Evolutionary conservation across 805 yeast genomes (phyloP), one percentile per base, ranked within the genome.

Genomic region (Kockiozyma suomiensis): DNA sequence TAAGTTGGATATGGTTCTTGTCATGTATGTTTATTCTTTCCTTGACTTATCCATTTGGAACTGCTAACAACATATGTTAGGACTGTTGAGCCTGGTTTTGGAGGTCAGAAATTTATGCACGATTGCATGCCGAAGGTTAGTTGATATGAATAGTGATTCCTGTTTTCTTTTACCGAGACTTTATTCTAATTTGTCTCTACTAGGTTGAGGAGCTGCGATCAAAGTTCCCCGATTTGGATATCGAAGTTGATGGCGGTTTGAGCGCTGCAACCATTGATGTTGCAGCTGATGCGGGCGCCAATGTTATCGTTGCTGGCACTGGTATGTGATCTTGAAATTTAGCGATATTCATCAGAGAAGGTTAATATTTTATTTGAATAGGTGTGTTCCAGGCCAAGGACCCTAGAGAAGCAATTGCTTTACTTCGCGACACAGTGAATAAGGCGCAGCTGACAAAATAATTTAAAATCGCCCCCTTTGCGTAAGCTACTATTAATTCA

Each of bases 81-180:
- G 68, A 94, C 99, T 1, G 98, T 94, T 37, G 99, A 94, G 77
- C 99, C 99, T 13, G 99, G 99, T 0, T 93, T 94, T 73, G 99
- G 99, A 23, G 99, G 99, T 48, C 99, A 94, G 77, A 88, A 87
- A 74, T 94, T 94, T 79, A 91, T 90, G 97, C 78, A 84, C 19
- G 89, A 85, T 60, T 92, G 93, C 97, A 92, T 94, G 98, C 90
- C 96, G 64, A 93, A 93, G 76, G 98, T 66, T n/a, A n/a, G n/a
- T n/a, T n/a, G n/a, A 26, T 33, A 33, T 33, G 12, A n/a, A 3
- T n/a, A 33, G n/a, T 33, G 12, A n/a, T 3, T 2, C n/a, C 12
- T 33, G 12, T 5, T 4, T 33, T 3, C 2, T 2, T 13, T n/a
- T 32, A 33, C 17, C 21, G 17, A 13, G 19, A n/a, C 19, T 17